Conservation (phyloP, 257 asterid genomes). For the Ophiorrhiza pumila region DNA sequence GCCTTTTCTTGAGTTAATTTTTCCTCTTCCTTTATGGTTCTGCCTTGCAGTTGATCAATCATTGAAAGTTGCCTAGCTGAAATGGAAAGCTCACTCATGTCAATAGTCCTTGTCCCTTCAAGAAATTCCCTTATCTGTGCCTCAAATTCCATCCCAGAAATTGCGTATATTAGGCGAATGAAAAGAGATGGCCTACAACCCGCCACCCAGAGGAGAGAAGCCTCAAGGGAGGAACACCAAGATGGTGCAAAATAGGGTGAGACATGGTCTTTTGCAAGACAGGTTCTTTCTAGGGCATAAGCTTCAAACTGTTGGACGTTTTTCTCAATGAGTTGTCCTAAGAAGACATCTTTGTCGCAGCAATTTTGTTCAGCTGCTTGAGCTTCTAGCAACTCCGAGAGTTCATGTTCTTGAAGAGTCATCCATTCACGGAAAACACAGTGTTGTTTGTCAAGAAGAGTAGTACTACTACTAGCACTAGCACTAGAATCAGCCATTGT, state of each 20-base stretch:
- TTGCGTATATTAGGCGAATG: constrained; percentile 34
- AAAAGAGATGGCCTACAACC: constrained; percentile 39
- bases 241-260: constrained; percentile 27
- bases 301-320: constrained; percentile 39
- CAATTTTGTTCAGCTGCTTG: background rate
- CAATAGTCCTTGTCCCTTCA: constrained; percentile 4
- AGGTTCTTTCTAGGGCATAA: constrained; percentile 14
- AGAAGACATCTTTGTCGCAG: background rate
- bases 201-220: constrained; percentile 34
- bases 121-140: constrained; percentile 19
- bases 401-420: constrained; percentile 18
- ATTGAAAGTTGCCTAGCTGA: constrained; percentile 21
- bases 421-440: constrained; percentile 5
- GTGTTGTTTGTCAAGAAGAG: background rate
- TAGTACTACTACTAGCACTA: background rate
- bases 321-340: constrained; percentile 6
- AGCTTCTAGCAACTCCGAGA: constrained; percentile 13
- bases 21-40: constrained; percentile 29
- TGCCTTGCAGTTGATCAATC: constrained; percentile 30
- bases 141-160: constrained; percentile 28
- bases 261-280: constrained; percentile 23
- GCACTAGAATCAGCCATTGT: constrained; percentile 1
- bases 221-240: constrained; percentile 38
- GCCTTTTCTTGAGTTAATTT: constrained; percentile 26
- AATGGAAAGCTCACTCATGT: constrained; percentile 22